Evolutionary conservation across 306 rosid species (phyloP), one percentile per base, ranked within the genome.

Genomic region (Lathyrus aphaca): DNA sequence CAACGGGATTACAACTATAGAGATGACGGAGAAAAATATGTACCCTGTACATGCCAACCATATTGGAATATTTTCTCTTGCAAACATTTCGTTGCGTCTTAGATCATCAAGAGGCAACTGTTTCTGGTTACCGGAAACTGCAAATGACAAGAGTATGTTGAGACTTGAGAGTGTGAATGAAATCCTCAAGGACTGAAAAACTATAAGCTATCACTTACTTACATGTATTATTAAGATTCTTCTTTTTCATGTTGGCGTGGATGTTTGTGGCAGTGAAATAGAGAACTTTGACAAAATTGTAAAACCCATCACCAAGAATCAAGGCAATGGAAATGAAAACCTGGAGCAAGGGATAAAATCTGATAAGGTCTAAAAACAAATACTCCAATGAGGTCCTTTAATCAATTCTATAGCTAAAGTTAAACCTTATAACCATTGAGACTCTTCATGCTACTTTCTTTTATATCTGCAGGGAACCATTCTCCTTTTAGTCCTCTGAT

Each of bases 301-400:
- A 95, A 23, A 95, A 87, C 38, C 99, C 99, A 17, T 95, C 99
- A 59, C 99, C 99, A 29, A 95, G 99, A 69, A 95, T 87, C 79
- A 95, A 74, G 21, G 97, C 71, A 39, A 95, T 95, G 65, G 99
- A 91, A 85, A 95, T 77, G 57, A 95, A 91, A 68, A 94, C 97
- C 99, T 94, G 89, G 19, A 72, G 75, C 66, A 80, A 42, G 51
- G 35, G 66, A 45, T 18, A 21, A 38, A 77, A 55, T 54, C 17
- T 12, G 32, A 54, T 54, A 69, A 5, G 38, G 32, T 55, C 51
- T 61, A 42, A 69, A 81, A 56, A 23, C 32, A 37, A 32, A 72
- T 44, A 71, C 17, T 18, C 5, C 54, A 58, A 44, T 55, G 43
- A 42, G 38, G 56, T 69, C 53, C 29, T 25, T 25, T 25, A 25